Base-by-base conservation (phyloP, 176 grass and related monocot species). In the Eleusine indica region DNA sequence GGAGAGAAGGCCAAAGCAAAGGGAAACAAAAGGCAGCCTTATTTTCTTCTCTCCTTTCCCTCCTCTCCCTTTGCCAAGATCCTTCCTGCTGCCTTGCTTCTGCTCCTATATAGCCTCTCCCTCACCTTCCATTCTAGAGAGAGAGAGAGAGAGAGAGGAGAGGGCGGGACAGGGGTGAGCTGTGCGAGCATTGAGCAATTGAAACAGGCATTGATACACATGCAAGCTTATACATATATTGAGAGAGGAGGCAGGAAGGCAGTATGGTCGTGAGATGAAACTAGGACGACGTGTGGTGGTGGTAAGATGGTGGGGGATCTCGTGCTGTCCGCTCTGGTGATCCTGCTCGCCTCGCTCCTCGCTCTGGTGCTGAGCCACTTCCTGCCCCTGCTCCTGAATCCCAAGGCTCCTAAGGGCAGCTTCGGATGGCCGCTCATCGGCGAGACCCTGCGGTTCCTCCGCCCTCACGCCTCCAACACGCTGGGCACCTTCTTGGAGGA, bases 341-440 rank as follows among this genome's bases (percentile, higher is more conserved):
- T 72, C 74, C 80, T 94, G 68, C 53, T 85, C 25, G 70, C 75
- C 38, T 81, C 91, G 76, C 70, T 93, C 40, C 67, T 93, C 29
- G 48, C 48, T 6, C 69, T 96, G 37, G 83, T 87, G 63, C 37
- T 96, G 9, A 83, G 76, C 73, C 94, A 96, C 85, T 96, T 93
- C 84, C 76, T 93, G 78, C 94, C 94, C 21, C 74, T 89, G 94
- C 51, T 96, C 16, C 85, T 91, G 73, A 93, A 84, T 29, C 83
- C 84, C 75, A 78, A 29, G 49, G 83, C 84, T 46, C 90, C 91
- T 60, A 89, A 54, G 78, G 94, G 94, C 18, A 93, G 84, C 83
- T 96, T 96, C 75, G 94, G 94, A 13, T 96, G 94, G 91, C 94
- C 94, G 69, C 87, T 96, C 49, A 63, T 96, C 21, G 94, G 94